These are phyloP conservation scores for Geotrichum citri-aurantii DNA, from an alignment of 1,139 yeast genomes.

Conservation along the genomic window DNA sequence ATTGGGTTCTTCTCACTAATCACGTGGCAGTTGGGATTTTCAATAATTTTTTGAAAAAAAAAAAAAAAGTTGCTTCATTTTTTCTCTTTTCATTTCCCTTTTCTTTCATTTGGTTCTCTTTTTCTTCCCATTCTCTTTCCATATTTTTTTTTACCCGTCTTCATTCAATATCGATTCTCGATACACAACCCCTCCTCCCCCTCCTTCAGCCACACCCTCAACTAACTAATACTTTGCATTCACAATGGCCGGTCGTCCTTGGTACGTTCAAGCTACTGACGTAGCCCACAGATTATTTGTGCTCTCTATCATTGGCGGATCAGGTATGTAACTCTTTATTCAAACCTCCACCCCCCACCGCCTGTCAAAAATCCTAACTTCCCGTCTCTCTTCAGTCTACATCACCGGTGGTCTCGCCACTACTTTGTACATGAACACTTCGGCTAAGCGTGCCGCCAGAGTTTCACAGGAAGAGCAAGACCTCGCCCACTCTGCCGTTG, in stretches of 20 bases:
- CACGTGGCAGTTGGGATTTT: neutral
- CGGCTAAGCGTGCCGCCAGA: constrained; percentile 17
- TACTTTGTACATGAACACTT: constrained; percentile 52
- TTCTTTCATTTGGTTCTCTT: too few species aligned
- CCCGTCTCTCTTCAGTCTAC: constrained; percentile 34
- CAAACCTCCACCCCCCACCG: too few species aligned
- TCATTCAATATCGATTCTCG: neutral
- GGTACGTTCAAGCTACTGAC: constrained; percentile 74
- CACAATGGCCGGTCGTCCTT: constrained; percentile 48
- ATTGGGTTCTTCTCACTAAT: neutral
- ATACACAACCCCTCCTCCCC: too few species aligned
- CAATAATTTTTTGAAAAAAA: too few species aligned
- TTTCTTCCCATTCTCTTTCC: neutral
- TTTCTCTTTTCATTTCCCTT: too few species aligned
- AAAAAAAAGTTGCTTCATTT: neutral
- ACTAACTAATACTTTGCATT: neutral
- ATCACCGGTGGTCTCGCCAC: constrained; percentile 56
- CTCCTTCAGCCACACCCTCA: neutral
- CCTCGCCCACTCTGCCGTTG: constrained; percentile 9
- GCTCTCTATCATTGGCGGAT: constrained; percentile 66
- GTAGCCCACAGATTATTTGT: constrained; percentile 79
- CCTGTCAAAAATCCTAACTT: neutral
- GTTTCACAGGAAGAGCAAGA: constrained; percentile 7
- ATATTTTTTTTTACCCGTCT: too few species aligned
- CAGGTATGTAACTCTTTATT: too few species aligned